phyloP scores from a whole-genome alignment of 2,329 filamentous ascomycete species.

The Calonectria fujianensis region DNA sequence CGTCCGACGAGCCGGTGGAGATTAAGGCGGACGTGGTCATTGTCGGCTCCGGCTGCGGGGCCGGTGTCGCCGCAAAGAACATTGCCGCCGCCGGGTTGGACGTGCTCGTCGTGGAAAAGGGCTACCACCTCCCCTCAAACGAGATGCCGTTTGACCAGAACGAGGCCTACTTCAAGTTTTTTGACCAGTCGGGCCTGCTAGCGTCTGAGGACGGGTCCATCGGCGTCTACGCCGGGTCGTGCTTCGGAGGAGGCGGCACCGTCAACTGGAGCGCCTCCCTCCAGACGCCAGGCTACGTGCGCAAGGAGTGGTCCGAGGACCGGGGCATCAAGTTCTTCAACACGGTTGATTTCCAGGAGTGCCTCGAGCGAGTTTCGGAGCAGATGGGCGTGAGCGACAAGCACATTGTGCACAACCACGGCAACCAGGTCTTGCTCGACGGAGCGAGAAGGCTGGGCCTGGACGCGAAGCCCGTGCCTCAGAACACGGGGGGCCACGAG shows the following conservation, averaged over 20 bases:
- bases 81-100: slow-evolving; percentile 3
- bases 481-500: slow-evolving; percentile 81
- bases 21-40: slow-evolving; percentile 11
- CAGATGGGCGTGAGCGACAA: slow-evolving; percentile 83
- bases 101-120: slow-evolving; percentile 12
- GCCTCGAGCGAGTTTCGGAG: slow-evolving; percentile 82
- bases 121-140: not conserved
- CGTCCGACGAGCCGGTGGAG: not conserved
- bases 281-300: slow-evolving; percentile 12
- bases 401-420: slow-evolving; percentile 79
- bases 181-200: not conserved
- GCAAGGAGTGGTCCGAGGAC: slow-evolving; percentile 13
- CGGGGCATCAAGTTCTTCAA: slow-evolving; percentile 81
- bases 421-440: slow-evolving; percentile 80
- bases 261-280: slow-evolving; percentile 21
- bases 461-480: slow-evolving; percentile 78
- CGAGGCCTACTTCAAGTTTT: not conserved
- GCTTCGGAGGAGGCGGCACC: slow-evolving; percentile 17
- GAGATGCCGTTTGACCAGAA: not conserved
- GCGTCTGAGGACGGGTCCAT: slow-evolving; percentile 10
- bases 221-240: not conserved
- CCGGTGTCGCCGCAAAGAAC: slow-evolving; percentile 21
- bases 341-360: slow-evolving; percentile 80
- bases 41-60: slow-evolving; percentile 17
- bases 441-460: slow-evolving; percentile 83